Base-by-base conservation (phyloP, 2,329 filamentous ascomycete species). In the Geosmithia morbida region DNA sequence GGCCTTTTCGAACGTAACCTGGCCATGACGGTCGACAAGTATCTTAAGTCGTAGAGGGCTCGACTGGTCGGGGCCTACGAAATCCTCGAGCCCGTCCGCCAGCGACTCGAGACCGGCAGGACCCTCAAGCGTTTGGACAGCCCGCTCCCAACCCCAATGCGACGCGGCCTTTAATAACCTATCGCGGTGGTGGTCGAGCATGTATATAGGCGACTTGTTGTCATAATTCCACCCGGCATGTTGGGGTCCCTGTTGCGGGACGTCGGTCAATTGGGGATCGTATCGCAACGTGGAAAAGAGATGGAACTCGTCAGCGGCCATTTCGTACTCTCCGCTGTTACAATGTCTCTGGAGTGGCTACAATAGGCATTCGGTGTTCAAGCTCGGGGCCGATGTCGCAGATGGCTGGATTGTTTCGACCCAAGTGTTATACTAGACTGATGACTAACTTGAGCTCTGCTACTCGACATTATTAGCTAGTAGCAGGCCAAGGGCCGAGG, bases 171-270 rank as follows among this genome's bases (percentile, higher is more conserved):
- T 73, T n/a, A 87, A 69, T 59, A 95, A 75, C 47, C 88, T 82
- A 59, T 89, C 83, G 43, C 79, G 77, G 61, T 95, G 88, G 54
- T 82, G 81, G 49, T 79, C 71, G 16, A 92, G 74, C 72, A 94
- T 87, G 62, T 94, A 94, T 54, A 87, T 81, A 0, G 81, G 75
- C 8, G 79, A 85, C 7, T 66, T 57, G 22, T 68, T 63, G 22
- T 57, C 52, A 54, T 66, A 69, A 56, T 79, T 80, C 66, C 71
- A 81, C 17, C 69, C 74, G 41, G 68, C 61, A 50, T 70, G 57
- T 30, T 55, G 50, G 30, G 68, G 58, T 1, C 59, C 60, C 33
- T 57, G 61, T 48, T 63, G 61, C 10, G 67, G 63, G 37, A 70
- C 62, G 7, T 63, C 52, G 7, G 66, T 57, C 39, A 90, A 72